Base-by-base conservation (phyloP, 2,329 filamentous ascomycete genomes). In the Diaporthe citri region DNA sequence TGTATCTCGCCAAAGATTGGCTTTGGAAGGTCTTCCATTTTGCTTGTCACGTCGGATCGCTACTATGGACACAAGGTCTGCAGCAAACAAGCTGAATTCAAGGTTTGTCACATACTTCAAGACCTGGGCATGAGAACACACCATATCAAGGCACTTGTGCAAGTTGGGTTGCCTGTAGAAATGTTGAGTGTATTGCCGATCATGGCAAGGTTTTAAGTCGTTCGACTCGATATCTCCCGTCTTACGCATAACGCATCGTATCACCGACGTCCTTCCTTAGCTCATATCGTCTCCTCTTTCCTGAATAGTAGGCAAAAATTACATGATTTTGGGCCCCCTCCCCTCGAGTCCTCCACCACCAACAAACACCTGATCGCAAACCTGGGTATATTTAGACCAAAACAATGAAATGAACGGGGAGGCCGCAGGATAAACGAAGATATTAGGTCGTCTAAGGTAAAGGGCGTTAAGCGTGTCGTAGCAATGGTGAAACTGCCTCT, bases 311-410 rank as follows among this genome's bases (percentile, higher is more conserved):
- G 72, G 43, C 72, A 69, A 71, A 64, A 72, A 80, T 79, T 79
- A 80, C 73, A 78, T 78, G 73, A 74, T 76, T 75, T 52, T 66
- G 55, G 74, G 74, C 77, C 78, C 57, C 60, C 81, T 82, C 80
- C 81, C 81, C 80, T 77, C 78, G 60, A 76, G 77, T 80, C 82
- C 79, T 79, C 80, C 80, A 76, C 78, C 77, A 78, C 76, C 80
- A 79, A 74, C 78, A 80, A 82, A 82, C 80, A 80, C 80, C 80
- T 78, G 77, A 28, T 78, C 76, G 77, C 77, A 79, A 80, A 80
- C 79, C 78, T 78, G 83, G 84, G 84, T 86, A 86, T 86, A 86
- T 84, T 82, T 78, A 82, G 71, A 56, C 56, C 66, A 82, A 79
- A 81, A 81, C 77, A 81, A 80, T 79, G 81, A 83, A 83, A 81